phyloP scores from a whole-genome alignment of 768 basidiomycete genomes.

The Mycena metata region DNA sequence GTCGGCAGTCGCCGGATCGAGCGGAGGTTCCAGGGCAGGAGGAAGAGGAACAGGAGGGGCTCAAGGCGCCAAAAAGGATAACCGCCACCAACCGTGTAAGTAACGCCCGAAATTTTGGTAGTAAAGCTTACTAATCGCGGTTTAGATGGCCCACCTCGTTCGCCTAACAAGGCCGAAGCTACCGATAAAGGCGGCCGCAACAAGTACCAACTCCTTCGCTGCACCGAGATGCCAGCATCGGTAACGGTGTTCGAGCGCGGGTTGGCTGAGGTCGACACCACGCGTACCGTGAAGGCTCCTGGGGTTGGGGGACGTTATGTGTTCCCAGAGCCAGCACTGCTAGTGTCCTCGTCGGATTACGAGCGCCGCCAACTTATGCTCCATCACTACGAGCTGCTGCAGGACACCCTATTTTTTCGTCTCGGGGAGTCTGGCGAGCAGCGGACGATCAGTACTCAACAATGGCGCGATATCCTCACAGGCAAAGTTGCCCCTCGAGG shows the following conservation, averaged over 20 bases:
- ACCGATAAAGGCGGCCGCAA: neutral
- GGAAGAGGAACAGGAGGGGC: too few species aligned
- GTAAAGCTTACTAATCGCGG: too few species aligned
- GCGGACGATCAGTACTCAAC: neutral
- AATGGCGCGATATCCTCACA: conserved; percentile 8
- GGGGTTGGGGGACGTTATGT: neutral
- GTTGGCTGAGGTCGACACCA: neutral
- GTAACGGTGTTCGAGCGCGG: neutral
- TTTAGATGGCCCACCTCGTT: too few species aligned
- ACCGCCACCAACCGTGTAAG: too few species aligned
- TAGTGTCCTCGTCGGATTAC: conserved; percentile 1
- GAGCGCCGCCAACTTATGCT: neutral
- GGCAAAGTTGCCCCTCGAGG: neutral
- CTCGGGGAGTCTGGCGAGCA: neutral
- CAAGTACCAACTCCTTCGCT: neutral
- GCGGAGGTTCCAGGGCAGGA: too few species aligned
- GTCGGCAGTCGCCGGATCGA: too few species aligned
- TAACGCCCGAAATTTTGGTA: too few species aligned
- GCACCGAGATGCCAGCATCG: conserved; percentile 2
- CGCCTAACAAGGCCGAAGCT: neutral
- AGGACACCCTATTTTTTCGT: conserved; percentile 7
- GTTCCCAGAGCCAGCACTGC: conserved; percentile 9
- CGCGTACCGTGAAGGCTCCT: neutral
- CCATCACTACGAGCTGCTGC: neutral
- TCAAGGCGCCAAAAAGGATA: neutral